Conservation (phyloP, 306 rosid genomes). For the Urtica urens region DNA sequence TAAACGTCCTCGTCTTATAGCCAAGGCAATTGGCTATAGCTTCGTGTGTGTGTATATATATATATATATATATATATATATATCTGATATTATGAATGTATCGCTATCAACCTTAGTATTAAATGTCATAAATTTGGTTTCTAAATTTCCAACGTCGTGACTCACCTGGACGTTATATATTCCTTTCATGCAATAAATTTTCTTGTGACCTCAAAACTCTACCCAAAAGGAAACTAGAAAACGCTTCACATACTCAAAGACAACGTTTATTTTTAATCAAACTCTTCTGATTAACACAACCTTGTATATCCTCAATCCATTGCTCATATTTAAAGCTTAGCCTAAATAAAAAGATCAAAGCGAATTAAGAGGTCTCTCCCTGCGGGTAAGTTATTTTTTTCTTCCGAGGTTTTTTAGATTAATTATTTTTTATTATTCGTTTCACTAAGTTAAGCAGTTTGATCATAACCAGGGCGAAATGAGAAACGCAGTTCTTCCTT, state of each 20-base stretch:
- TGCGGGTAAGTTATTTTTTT: too few species aligned
- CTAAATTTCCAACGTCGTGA: constrained; percentile 8
- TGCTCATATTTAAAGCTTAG: too few species aligned
- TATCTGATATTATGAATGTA: not conserved
- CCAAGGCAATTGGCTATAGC: too few species aligned
- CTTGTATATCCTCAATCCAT: not conserved
- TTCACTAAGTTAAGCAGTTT: not conserved
- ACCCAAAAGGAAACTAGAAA: constrained; percentile 17
- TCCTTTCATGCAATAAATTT: constrained; percentile 27
- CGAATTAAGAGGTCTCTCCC: too few species aligned
- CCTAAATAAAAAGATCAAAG: too few species aligned
- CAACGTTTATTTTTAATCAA: not conserved
- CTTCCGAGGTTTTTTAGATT: too few species aligned
- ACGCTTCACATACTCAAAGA: constrained; percentile 20
- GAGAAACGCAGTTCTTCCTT: constrained; percentile 36
- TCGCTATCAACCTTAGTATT: too few species aligned
- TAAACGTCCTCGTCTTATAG: constrained; percentile 26
- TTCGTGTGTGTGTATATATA: not conserved
- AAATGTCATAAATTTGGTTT: too few species aligned
- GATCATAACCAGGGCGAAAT: constrained; percentile 8
- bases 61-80: not conserved
- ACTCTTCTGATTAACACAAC: not conserved
- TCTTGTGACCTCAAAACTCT: constrained; percentile 16
- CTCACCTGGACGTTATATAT: constrained; percentile 26
- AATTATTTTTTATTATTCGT: not conserved